phyloP scores from a whole-genome alignment of 2,329 filamentous ascomycete species.

The Pseudogymnoascus sp. region DNA sequence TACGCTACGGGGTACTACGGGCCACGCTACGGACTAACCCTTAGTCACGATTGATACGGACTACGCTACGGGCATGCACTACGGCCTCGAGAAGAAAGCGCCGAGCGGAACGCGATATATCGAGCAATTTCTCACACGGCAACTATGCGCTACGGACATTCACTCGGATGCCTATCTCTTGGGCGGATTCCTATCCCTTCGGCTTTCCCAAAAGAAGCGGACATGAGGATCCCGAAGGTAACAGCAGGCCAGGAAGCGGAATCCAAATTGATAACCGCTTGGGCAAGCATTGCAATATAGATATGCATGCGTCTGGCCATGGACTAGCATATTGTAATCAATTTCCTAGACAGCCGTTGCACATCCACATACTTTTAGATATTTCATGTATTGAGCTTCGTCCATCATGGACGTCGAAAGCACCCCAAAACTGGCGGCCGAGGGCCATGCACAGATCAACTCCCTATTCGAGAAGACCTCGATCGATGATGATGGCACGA shows the following conservation, averaged over 20 bases:
- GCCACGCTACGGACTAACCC: background rate
- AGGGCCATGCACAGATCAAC: background rate
- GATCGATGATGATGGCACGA: background rate
- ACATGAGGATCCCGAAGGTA: background rate
- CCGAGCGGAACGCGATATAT: background rate
- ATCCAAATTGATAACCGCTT: background rate
- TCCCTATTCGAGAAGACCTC: background rate
- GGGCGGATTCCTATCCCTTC: background rate
- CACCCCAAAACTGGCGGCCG: background rate
- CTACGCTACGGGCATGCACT: background rate
- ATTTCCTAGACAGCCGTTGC: background rate
- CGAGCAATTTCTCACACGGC: background rate
- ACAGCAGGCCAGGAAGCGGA: background rate
- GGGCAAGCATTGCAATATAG: background rate
- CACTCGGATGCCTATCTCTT: background rate
- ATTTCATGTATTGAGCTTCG: background rate
- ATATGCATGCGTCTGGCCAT: background rate
- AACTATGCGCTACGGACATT: background rate
- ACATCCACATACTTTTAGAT: background rate
- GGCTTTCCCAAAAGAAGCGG: background rate
- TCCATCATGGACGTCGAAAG: background rate
- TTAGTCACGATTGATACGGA: background rate
- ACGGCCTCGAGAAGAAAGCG: background rate
- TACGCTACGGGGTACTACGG: background rate
- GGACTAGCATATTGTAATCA: background rate